Evolutionary conservation across 495 filamentous ascomycete genomes (phyloP), one percentile per base, ranked within the genome.

Genomic region (Barbatosphaeria neglecta): DNA sequence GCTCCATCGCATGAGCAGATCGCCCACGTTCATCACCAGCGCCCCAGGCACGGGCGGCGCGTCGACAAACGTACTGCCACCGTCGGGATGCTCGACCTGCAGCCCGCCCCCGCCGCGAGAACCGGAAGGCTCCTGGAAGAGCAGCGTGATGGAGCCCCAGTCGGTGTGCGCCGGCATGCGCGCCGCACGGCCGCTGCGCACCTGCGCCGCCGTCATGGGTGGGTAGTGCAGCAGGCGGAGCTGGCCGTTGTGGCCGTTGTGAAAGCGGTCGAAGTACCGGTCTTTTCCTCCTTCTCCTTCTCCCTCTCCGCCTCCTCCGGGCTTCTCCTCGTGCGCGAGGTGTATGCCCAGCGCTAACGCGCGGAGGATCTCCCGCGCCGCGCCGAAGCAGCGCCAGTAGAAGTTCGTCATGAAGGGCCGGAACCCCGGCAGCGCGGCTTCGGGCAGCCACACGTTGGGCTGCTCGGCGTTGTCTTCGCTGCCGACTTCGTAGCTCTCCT

Each of bases 401-500:
- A 82, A 80, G 22, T 55, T 47, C 18, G 47, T 71, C 69, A 76
- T 77, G 54, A 82, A 83, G 27, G 56, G 52, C 11, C 72, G 69
- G 54, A 84, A 84, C 4, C 74, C 80, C 0, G 78, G 77, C 3
- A 86, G 63, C 1, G 59, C 54, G 1, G 71, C 59, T 27, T 81
- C 70, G 2, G 78, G 77, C 7, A 78, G 59, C 80, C 80, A 85
- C 50, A 83, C 70, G 46, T 85, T 86, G 8, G 78, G 78, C 50
- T 82, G 76, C 18, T 55, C 46, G 9, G 55, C 25, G 45, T 78
- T 74, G 3, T 70, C 53, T 27, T 80, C 72, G 49, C 75, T 82
- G 9, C 81, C 82, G 47, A 78, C 78, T 47, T 85, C 82, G 51
- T 78, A 85, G 50, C 73, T 77, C 61, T 86, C 82, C 76, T 82